Percentiles rank a stretch among this genome's conserved stretches.
phyloP scores from a whole-genome alignment of 1,139 yeast genomes.

The Candida anutae region DNA sequence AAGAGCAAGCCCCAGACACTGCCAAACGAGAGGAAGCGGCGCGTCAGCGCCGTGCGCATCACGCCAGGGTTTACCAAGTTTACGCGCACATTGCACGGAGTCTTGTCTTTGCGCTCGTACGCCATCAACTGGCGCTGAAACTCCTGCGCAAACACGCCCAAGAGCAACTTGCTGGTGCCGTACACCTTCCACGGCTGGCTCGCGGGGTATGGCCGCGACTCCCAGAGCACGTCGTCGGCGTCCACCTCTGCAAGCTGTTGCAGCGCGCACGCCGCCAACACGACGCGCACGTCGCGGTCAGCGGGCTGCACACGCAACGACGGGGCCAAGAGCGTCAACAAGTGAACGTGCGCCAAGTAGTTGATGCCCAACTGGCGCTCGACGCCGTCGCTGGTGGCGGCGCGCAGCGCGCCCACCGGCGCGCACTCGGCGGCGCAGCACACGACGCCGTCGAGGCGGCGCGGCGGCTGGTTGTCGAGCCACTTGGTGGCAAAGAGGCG shows the following conservation, averaged over 20 bases:
- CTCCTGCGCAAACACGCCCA: constrained; percentile 68
- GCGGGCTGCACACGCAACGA: constrained; percentile 84
- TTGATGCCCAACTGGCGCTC: constrained; percentile 81
- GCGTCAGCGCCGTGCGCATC: constrained; percentile 79
- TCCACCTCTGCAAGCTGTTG: constrained; percentile 68
- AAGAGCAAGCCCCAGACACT: constrained; percentile 59
- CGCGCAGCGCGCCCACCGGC: constrained; percentile 59
- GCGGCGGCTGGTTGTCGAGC: constrained; percentile 86
- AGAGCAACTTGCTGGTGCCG: constrained; percentile 73
- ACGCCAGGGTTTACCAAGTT: constrained; percentile 85
- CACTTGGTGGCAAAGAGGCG: constrained; percentile 89
- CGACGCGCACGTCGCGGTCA: constrained; percentile 82
- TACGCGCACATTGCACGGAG: constrained; percentile 64
- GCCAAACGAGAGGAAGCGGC: constrained; percentile 75
- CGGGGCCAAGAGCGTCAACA: constrained; percentile 72
- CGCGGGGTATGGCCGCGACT: constrained; percentile 50
- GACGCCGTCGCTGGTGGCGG: constrained; percentile 69
- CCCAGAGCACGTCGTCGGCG: constrained; percentile 61
- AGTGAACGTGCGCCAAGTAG: constrained; percentile 73
- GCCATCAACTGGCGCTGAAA: constrained; percentile 55
- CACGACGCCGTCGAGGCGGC: constrained; percentile 81
- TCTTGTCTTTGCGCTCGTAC: constrained; percentile 57
- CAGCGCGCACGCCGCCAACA: constrained; percentile 68
- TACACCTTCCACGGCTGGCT: constrained; percentile 65
- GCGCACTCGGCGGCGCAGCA: constrained; percentile 81